Conservation (phyloP, 2,329 filamentous ascomycete species). For the Fusarium pilosicola region DNA sequence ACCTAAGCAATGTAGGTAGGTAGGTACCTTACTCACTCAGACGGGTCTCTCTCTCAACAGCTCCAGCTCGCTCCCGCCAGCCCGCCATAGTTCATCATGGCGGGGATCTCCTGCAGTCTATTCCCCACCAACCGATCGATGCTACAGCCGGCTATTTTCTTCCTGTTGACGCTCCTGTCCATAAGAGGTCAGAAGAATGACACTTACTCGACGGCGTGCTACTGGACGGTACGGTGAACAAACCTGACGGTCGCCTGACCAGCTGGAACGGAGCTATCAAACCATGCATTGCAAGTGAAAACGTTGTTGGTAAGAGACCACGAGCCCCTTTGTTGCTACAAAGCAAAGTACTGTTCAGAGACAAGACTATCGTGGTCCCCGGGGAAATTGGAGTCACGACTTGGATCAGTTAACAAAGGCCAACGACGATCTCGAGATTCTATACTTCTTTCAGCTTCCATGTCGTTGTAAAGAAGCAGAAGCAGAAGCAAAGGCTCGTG, state of each 20-base stretch:
- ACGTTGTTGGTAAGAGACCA: background rate
- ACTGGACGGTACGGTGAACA: slow-evolving; percentile 38
- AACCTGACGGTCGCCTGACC: slow-evolving; percentile 32
- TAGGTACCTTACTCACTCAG: background rate
- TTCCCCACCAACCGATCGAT: slow-evolving; percentile 42
- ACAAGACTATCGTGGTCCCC: background rate
- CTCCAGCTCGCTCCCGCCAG: slow-evolving; percentile 15
- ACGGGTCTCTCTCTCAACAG: slow-evolving; percentile 2
- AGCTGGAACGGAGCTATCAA: slow-evolving; percentile 21
- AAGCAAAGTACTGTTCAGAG: background rate
- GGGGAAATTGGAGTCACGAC: background rate
- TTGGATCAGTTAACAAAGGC: background rate
- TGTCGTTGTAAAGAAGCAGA: background rate
- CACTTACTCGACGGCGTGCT: slow-evolving; percentile 44
- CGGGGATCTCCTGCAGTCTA: slow-evolving; percentile 35
- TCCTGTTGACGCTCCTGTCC: slow-evolving; percentile 30
- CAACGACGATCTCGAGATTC: background rate
- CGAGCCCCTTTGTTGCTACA: background rate
- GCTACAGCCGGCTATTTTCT: slow-evolving; percentile 17
- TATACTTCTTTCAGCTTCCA: background rate
- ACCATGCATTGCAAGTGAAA: slow-evolving; percentile 25
- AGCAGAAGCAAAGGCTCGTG: slow-evolving; percentile 10
- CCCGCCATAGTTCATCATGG: slow-evolving; percentile 33
- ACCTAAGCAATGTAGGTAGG: no score
- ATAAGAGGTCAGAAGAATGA: slow-evolving; percentile 42